Conservation (phyloP, 2,329 filamentous ascomycete species). For the Neofusicoccum ribis region DNA sequence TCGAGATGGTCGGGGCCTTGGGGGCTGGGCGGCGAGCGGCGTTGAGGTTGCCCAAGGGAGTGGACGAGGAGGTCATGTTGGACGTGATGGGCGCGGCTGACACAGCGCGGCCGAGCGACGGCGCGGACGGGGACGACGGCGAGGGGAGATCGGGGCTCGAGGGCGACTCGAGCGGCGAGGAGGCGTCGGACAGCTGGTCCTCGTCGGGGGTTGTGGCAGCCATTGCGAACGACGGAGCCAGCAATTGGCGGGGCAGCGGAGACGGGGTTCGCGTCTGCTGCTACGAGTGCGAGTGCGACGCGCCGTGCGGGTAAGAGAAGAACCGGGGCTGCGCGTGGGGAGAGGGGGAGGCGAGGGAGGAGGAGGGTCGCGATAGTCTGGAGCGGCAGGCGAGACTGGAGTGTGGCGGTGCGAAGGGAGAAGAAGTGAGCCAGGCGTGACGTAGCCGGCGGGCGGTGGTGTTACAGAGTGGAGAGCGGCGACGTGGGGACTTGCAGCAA, state of each 20-base stretch:
- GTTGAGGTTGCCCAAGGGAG: constrained; percentile 74
- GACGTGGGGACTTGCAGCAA: background rate
- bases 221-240: constrained; percentile 6
- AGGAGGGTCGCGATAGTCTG: background rate
- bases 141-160: constrained; percentile 27
- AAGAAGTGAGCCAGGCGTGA: background rate
- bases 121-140: constrained; percentile 30
- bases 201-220: constrained; percentile 16
- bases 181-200: constrained; percentile 23
- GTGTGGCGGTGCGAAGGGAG: constrained; percentile 14
- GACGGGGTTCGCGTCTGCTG: background rate
- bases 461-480: constrained; percentile 15
- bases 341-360: background rate
- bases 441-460: constrained; percentile 11
- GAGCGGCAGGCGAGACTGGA: background rate
- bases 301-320: constrained; percentile 1
- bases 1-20: constrained; percentile 44
- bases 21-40: constrained; percentile 58
- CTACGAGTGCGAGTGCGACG: background rate
- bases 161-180: constrained; percentile 32
- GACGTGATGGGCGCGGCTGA: constrained; percentile 57
- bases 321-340: background rate
- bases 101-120: constrained; percentile 55
- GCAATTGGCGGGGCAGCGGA: constrained; percentile 7
- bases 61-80: constrained; percentile 79